Evolutionary conservation across 352 stramenopile species (phyloP), one percentile per base, ranked within the genome.

Genomic region (Pseudoperonospora humuli): DNA sequence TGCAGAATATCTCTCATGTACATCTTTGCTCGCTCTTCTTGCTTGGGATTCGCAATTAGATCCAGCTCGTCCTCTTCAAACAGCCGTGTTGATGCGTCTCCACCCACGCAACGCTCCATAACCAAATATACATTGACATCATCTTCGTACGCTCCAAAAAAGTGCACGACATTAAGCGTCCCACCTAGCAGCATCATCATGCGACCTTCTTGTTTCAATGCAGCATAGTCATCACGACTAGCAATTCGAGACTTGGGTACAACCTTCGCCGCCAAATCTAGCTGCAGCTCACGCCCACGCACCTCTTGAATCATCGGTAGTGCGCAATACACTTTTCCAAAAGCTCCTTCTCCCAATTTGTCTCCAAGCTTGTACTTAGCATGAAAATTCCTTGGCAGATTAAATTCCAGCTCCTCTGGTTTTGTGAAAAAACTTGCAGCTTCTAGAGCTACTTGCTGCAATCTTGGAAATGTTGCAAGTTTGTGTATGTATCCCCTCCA

Each of bases 111-210:
- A 26, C 82, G 69, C 44, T 90, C 77, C 74, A 90, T 87, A 23
- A 90, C 72, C 13, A 90, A 54, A 26, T 82, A 90, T 10, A 90
- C 77, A 57, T 50, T 75, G 15, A 43, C 39, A 26, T 86, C 69
- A 42, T 90, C 77, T 45, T 90, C 77, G 39, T 86, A 90, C 4
- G 72, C 75, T 25, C 77, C 77, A 44, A 86, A 86, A 39, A 86
- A 90, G 37, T 90, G 77, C 40, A 90, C 77, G 13, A 86, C 77
- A 38, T 90, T 86, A 19, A 90, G 64, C 23, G 77, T 90, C 7
- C 77, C 77, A 17, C 77, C 73, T 6, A 90, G 57, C 25, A 90
- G 40, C 39, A 75, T 58, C 77, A 90, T 90, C 66, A 87, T 86
- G 34, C 65, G 65, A 18, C 59, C 68, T 58, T 90, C 77, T 29